Evolutionary conservation across 495 filamentous ascomycete species (phyloP).

Genomic region (Talaromyces stipitatus): DNA sequence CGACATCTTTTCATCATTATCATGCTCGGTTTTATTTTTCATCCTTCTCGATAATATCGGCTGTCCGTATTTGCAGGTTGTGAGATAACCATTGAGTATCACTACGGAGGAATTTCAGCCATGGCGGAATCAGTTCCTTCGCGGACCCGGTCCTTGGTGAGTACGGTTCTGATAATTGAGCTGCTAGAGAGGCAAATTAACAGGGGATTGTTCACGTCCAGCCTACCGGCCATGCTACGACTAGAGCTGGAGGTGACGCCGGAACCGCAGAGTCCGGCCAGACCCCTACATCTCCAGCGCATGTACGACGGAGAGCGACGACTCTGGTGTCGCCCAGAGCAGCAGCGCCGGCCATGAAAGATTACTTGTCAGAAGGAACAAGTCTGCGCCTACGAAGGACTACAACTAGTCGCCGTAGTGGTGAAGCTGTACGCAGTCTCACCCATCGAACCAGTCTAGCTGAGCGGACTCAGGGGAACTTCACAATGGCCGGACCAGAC

Average conservation of each 20-base stretch:
- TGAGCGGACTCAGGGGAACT: constrained; percentile 24
- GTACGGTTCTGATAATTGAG: background rate
- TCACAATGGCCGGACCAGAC: constrained; percentile 30
- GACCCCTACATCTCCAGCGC: background rate
- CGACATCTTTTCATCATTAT: background rate
- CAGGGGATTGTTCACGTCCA: background rate
- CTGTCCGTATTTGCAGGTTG: background rate
- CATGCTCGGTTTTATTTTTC: background rate
- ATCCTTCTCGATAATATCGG: background rate
- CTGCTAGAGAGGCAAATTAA: background rate
- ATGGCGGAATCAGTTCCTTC: background rate
- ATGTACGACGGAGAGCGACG: background rate
- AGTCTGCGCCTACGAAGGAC: background rate
- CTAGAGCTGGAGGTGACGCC: background rate
- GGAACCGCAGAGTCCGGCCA: background rate
- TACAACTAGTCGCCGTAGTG: background rate
- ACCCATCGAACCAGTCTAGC: constrained; percentile 23
- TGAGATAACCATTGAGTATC: background rate
- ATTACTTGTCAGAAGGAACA: background rate
- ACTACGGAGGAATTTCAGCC: background rate
- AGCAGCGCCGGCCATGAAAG: background rate
- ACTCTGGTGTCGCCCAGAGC: background rate
- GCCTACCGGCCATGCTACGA: background rate
- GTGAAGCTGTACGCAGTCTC: constrained; percentile 16
- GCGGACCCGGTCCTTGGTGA: background rate